Evolutionary conservation across 148 eudicot genomes (phyloP).

Genomic region (Dianthus caryophyllus): DNA sequence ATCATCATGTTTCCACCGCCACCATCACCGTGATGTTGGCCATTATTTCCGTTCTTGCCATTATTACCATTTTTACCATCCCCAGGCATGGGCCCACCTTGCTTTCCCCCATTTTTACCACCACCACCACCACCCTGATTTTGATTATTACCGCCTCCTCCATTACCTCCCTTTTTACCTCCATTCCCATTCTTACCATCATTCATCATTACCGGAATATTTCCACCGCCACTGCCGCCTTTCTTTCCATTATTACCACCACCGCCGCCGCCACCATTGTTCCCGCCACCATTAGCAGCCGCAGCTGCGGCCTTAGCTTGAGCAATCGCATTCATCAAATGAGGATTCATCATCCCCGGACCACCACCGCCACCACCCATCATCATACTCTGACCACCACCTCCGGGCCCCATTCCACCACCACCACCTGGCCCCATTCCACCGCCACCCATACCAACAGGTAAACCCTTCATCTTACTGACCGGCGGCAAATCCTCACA

Average conservation of each 20-base stretch:
- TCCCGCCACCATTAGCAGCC: not conserved
- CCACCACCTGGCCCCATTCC: conserved; percentile 28
- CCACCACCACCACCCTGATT: conserved; percentile 50
- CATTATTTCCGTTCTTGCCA: conserved; percentile 34
- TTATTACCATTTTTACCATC: conserved; percentile 29
- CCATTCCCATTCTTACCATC: conserved; percentile 34
- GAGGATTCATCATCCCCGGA: conserved; percentile 40
- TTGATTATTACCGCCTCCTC: conserved; percentile 26
- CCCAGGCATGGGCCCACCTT: conserved; percentile 24
- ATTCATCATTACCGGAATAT: conserved; percentile 35
- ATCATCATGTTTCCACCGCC: conserved; percentile 23
- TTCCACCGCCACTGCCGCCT: conserved; percentile 28
- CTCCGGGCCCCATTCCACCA: conserved; percentile 32
- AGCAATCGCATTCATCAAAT: conserved; percentile 26
- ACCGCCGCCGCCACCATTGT: conserved; percentile 23
- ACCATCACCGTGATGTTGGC: conserved; percentile 26
- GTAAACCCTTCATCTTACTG: conserved; percentile 60
- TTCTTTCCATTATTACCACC: conserved; percentile 32
- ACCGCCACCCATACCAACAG: conserved; percentile 31
- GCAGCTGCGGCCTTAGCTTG: conserved; percentile 27
- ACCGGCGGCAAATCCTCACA: conserved; percentile 40
- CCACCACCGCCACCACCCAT: conserved; percentile 38
- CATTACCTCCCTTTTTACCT: conserved; percentile 28
- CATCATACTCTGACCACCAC: conserved; percentile 23
- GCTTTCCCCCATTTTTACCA: conserved; percentile 35